phyloP scores from a whole-genome alignment of 192 early-diverging fungal genomes.

The Rhizophagus sp. region DNA sequence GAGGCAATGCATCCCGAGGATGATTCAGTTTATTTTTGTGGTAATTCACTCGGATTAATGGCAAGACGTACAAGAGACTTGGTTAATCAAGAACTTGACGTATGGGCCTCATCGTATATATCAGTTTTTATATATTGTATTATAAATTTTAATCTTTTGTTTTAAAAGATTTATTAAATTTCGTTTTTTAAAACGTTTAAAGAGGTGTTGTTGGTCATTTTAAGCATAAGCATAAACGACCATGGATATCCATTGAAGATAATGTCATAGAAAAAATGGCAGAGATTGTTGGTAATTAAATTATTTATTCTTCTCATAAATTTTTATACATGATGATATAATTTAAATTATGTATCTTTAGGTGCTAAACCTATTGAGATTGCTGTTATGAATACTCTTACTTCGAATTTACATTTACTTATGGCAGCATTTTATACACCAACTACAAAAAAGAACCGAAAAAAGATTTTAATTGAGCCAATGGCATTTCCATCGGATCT shows the following conservation, averaged over 20 bases:
- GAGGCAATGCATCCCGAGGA: conserved; percentile 36
- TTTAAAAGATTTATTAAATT: neutral
- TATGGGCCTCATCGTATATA: conserved; percentile 74
- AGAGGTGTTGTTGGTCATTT: conserved; percentile 90
- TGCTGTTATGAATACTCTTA: conserved; percentile 91
- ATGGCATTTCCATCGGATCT: conserved; percentile 96
- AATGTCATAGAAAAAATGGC: conserved; percentile 71
- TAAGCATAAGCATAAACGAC: conserved; percentile 75
- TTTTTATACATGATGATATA: neutral
- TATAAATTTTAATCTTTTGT: conserved; percentile 9
- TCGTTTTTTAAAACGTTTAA: neutral
- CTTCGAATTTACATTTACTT: conserved; percentile 87
- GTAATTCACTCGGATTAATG: conserved; percentile 92
- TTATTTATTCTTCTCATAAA: conserved; percentile 2
- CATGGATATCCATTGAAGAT: conserved; percentile 87
- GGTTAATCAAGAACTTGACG: conserved; percentile 87
- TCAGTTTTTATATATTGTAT: neutral
- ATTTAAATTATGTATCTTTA: conserved; percentile 27
- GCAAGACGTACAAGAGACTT: conserved; percentile 66
- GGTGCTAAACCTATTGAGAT: conserved; percentile 79
- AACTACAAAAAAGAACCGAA: conserved; percentile 48
- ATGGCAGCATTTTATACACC: conserved; percentile 95
- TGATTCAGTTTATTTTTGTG: conserved; percentile 80
- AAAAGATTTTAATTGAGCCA: conserved; percentile 88
- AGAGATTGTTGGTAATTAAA: conserved; percentile 69